Percentiles rank a stretch among this genome's conserved stretches.
These are phyloP conservation scores for Hordeum marinum DNA, from an alignment of 176 grass and related monocot genomes.

Conservation along the genomic window DNA sequence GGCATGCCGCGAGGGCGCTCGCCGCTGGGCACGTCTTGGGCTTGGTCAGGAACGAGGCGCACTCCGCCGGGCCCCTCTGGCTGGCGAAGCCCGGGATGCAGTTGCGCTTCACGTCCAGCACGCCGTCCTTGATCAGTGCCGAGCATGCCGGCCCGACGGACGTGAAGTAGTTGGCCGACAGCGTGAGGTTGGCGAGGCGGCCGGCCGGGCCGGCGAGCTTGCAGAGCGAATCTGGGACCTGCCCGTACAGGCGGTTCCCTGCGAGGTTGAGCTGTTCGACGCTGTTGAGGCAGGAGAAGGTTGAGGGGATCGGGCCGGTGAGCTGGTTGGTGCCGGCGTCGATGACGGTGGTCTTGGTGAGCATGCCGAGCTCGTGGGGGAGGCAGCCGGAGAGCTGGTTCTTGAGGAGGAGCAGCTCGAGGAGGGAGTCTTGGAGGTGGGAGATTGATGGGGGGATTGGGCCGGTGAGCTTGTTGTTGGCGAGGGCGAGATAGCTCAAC, in stretches of 20 bases:
- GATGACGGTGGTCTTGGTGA: slow-evolving; percentile 46
- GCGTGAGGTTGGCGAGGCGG: slow-evolving; percentile 55
- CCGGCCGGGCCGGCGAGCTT: slow-evolving; percentile 21
- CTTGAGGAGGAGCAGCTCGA: slow-evolving; percentile 59
- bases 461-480: slow-evolving; percentile 53
- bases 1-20: slow-evolving; percentile 14
- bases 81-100: slow-evolving; percentile 50
- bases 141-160: slow-evolving; percentile 48
- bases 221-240: slow-evolving; percentile 64
- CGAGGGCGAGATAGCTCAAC: slow-evolving; percentile 47
- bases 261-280: slow-evolving; percentile 72
- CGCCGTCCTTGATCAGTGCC: slow-evolving; percentile 23
- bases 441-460: slow-evolving; percentile 38
- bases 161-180: slow-evolving; percentile 75
- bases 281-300: slow-evolving; percentile 60
- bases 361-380: slow-evolving; percentile 50
- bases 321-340: slow-evolving; percentile 67
- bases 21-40: slow-evolving; percentile 42
- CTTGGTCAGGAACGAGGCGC: slow-evolving; percentile 50
- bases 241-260: slow-evolving; percentile 30
- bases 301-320: slow-evolving; percentile 53
- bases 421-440: background rate
- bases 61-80: slow-evolving; percentile 57
- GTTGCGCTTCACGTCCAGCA: slow-evolving; percentile 55
- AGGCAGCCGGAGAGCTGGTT: slow-evolving; percentile 77